phyloP scores from a whole-genome alignment of 225 moss, liverwort and hornwort genomes.

The Antitrichia curtipendula region DNA sequence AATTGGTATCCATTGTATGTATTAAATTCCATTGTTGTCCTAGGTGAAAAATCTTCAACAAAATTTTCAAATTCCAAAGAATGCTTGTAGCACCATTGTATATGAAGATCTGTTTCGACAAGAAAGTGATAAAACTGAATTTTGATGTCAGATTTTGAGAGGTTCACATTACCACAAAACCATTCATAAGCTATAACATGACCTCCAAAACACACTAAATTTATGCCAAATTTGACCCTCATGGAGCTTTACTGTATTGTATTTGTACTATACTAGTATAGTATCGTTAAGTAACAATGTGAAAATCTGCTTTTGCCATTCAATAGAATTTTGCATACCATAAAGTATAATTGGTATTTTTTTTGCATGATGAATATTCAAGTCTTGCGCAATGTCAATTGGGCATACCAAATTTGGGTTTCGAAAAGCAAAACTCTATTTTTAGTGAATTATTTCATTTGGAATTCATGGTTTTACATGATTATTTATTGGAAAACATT shows the following conservation, averaged over 20 bases:
- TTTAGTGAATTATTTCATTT: too few species aligned
- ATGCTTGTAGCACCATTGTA: background rate
- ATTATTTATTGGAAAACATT: too few species aligned
- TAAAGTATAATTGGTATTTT: too few species aligned
- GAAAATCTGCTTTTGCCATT: too few species aligned
- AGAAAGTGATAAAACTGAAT: background rate
- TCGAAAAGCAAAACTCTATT: too few species aligned
- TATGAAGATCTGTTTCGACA: rapidly evolving
- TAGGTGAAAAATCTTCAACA: background rate
- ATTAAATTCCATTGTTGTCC: background rate
- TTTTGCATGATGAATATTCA: too few species aligned
- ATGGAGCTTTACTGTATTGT: background rate
- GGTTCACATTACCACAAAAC: background rate
- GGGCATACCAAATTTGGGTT: too few species aligned
- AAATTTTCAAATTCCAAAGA: background rate
- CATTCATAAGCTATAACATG: background rate
- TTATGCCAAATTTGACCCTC: background rate
- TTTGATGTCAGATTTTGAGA: background rate
- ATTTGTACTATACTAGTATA: too few species aligned
- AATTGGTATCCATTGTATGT: background rate
- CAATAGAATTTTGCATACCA: too few species aligned
- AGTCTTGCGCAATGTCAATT: too few species aligned
- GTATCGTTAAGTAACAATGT: too few species aligned
- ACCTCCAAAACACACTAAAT: background rate
- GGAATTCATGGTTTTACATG: too few species aligned